These are phyloP conservation scores for Phialocephala sp. DNA, from an alignment of 2,329 filamentous ascomycete genomes.

Conservation along the genomic window DNA sequence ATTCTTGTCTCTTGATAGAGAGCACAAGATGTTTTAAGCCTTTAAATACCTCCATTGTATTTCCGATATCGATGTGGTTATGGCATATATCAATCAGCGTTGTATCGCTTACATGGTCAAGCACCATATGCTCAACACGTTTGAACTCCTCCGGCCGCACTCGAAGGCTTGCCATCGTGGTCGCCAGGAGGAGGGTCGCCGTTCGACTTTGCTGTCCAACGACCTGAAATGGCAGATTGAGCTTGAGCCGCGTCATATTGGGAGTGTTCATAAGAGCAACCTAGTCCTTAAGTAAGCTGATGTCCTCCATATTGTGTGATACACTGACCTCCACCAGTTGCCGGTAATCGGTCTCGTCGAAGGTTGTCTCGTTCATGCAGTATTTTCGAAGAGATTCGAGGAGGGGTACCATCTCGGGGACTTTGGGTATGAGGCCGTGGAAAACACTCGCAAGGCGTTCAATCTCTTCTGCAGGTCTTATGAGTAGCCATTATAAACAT, in stretches of 20 bases:
- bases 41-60: constrained; percentile 51
- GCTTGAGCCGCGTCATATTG: constrained; percentile 52
- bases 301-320: background rate
- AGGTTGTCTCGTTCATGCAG: constrained; percentile 55
- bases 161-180: constrained; percentile 55
- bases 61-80: constrained; percentile 57
- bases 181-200: constrained; percentile 58
- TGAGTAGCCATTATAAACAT: constrained; percentile 20
- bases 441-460: constrained; percentile 55
- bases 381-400: constrained; percentile 52
- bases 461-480: constrained; percentile 51
- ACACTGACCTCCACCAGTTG: constrained; percentile 44
- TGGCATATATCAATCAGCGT: constrained; percentile 55
- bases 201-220: constrained; percentile 52
- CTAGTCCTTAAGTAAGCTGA: constrained; percentile 22
- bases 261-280: constrained; percentile 52
- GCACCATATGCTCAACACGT: constrained; percentile 51
- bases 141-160: constrained; percentile 51
- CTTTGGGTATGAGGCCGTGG: constrained; percentile 43
- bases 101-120: constrained; percentile 57
- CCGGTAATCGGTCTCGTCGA: constrained; percentile 56
- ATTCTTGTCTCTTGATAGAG: constrained; percentile 53
- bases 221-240: constrained; percentile 59
- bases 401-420: constrained; percentile 53
- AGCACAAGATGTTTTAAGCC: constrained; percentile 53